Conservation (phyloP, 176 grass and related monocot genomes). For the maize (Zea mays) region Zm-B73-REFERENCE-NAM-5.0 NC_050096.1:79117001-79117500, state of each 20-base stretch:
- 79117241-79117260: neutral
- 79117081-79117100: neutral
- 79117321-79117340: conserved; percentile 4
- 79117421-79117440: neutral
- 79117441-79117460: neutral
- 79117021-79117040: neutral
- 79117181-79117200: conserved; percentile 2
- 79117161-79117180: neutral
- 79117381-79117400: neutral
- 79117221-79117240: conserved; percentile 10
- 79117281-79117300: neutral
- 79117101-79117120: neutral
- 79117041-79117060: neutral
- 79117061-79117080: neutral
- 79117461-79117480: neutral
- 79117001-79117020: neutral
- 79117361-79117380: neutral
- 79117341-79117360: neutral
- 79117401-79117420: neutral
- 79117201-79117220: neutral
- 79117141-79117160: too few relatives aligned
- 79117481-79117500: conserved; percentile 15
- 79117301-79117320: neutral
- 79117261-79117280: neutral
- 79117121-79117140: too few relatives aligned